Conservation (phyloP, 2,329 filamentous ascomycete species). For the Endocalyx cinctus region DNA sequence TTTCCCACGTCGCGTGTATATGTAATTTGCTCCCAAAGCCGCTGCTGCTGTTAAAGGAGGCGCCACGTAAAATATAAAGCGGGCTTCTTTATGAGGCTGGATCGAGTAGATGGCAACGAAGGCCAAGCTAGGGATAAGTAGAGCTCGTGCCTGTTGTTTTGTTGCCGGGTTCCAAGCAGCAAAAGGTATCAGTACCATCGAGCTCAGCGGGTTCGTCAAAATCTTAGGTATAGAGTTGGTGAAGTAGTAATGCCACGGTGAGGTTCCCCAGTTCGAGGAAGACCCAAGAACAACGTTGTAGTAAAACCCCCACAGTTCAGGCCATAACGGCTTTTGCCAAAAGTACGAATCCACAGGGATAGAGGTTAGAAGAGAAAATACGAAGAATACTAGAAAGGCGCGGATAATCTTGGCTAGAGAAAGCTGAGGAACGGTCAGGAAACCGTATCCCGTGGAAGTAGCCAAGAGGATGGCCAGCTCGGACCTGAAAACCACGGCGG, state of each 20-base stretch:
- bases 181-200: conserved; percentile 49
- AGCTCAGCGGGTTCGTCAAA: conserved; percentile 71
- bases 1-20: conserved; percentile 64
- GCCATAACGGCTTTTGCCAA: conserved; percentile 86
- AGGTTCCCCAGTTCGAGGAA: conserved; percentile 82
- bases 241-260: conserved; percentile 85
- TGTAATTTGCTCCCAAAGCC: conserved; percentile 65
- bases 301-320: conserved; percentile 82
- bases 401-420: conserved; percentile 46
- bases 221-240: conserved; percentile 75
- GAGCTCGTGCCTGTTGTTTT: conserved; percentile 34
- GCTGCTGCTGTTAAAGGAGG: conserved; percentile 76
- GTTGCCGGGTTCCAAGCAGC: conserved; percentile 46
- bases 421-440: conserved; percentile 37
- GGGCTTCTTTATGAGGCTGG: conserved; percentile 92
- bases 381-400: conserved; percentile 60
- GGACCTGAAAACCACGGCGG: conserved; percentile 81
- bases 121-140: conserved; percentile 62
- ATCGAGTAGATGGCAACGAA: conserved; percentile 80
- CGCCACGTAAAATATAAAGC: conserved; percentile 87
- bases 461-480: conserved; percentile 80
- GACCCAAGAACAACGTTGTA: conserved; percentile 86
- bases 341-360: conserved; percentile 85
- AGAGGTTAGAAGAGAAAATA: conserved; percentile 64
- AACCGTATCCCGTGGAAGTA: conserved; percentile 61